A percentile compares a stretch with the other conserved stretches of the same genome.
phyloP scores from a whole-genome alignment of 495 filamentous ascomycete genomes.

The Penicillium pancosmium region DNA sequence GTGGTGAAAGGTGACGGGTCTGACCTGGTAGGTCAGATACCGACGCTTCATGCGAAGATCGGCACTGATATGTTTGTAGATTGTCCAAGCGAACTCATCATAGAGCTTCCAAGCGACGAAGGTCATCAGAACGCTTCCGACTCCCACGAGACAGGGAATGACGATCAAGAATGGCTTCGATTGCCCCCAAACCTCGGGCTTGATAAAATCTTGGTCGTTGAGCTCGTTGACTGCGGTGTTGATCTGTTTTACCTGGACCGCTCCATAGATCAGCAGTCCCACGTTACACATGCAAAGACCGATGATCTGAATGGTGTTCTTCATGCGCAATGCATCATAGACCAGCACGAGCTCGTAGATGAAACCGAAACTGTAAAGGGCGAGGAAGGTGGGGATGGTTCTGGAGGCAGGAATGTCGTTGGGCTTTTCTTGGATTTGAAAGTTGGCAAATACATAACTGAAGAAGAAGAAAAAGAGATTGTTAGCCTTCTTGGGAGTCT shows the following conservation, averaged over 20 bases:
- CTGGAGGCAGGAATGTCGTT: slow-evolving; percentile 49
- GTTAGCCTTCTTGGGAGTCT: neutral
- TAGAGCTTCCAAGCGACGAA: slow-evolving; percentile 92
- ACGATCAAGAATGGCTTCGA: slow-evolving; percentile 79
- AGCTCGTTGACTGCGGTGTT: slow-evolving; percentile 64
- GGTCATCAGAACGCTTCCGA: slow-evolving; percentile 71
- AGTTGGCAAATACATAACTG: slow-evolving; percentile 53
- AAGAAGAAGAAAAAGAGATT: neutral
- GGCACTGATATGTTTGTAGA: slow-evolving; percentile 98
- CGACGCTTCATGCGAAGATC: slow-evolving; percentile 96
- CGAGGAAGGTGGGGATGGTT: slow-evolving; percentile 86
- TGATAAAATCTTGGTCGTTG: slow-evolving; percentile 33
- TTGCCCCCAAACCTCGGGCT: slow-evolving; percentile 60
- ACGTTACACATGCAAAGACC: slow-evolving; percentile 91
- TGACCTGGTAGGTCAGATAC: slow-evolving; percentile 94
- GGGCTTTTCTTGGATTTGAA: slow-evolving; percentile 69
- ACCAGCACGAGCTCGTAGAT: slow-evolving; percentile 86
- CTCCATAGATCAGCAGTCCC: slow-evolving; percentile 86
- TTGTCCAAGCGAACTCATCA: slow-evolving; percentile 98
- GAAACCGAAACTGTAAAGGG: slow-evolving; percentile 97
- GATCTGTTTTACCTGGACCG: slow-evolving; percentile 90
- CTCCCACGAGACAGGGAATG: slow-evolving; percentile 79
- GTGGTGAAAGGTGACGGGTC: slow-evolving; percentile 15
- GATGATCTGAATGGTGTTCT: slow-evolving; percentile 99
- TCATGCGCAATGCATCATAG: slow-evolving; percentile 89